These are phyloP conservation scores for Cyberlindnera amylophila DNA, from an alignment of 805 yeast genomes.

Conservation along the genomic window DNA sequence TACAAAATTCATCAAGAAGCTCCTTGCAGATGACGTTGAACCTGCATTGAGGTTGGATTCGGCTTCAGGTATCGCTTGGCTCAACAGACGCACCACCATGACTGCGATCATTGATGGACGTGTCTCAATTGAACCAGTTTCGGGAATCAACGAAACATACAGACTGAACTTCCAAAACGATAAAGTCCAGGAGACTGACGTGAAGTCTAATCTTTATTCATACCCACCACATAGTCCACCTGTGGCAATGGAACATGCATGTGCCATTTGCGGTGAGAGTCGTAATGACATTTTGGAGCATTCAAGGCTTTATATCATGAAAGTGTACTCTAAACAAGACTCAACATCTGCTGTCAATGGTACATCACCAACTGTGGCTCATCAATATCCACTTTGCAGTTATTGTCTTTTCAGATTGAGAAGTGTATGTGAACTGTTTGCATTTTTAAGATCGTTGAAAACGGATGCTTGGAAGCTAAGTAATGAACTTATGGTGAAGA, in stretches of 20 bases:
- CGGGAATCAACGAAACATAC: conserved; percentile 76
- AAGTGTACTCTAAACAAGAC: conserved; percentile 34
- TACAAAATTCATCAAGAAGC: conserved; percentile 53
- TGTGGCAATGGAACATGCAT: conserved; percentile 69
- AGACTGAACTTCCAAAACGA: conserved; percentile 33
- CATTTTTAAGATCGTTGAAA: conserved; percentile 64
- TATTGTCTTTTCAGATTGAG: conserved; percentile 78
- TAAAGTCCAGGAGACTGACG: conserved; percentile 17
- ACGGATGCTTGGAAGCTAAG: conserved; percentile 56
- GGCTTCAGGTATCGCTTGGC: conserved; percentile 62
- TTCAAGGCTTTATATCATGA: conserved; percentile 71
- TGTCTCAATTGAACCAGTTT: conserved; percentile 80
- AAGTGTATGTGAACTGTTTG: conserved; percentile 77
- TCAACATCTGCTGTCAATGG: conserved; percentile 2
- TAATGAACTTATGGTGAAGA: conserved; percentile 37
- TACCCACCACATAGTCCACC: conserved; percentile 54
- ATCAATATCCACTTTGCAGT: conserved; percentile 69
- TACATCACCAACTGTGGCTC: conserved; percentile 29
- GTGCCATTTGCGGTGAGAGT: conserved; percentile 81
- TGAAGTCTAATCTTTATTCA: conserved; percentile 37
- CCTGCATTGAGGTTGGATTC: conserved; percentile 61
- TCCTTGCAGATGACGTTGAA: conserved; percentile 77
- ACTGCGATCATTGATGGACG: conserved; percentile 71
- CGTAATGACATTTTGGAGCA: conserved; percentile 69
- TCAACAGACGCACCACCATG: conserved; percentile 59